phyloP scores from a whole-genome alignment of 73 alveolate genomes.

The Symbiodinium natans region DNA sequence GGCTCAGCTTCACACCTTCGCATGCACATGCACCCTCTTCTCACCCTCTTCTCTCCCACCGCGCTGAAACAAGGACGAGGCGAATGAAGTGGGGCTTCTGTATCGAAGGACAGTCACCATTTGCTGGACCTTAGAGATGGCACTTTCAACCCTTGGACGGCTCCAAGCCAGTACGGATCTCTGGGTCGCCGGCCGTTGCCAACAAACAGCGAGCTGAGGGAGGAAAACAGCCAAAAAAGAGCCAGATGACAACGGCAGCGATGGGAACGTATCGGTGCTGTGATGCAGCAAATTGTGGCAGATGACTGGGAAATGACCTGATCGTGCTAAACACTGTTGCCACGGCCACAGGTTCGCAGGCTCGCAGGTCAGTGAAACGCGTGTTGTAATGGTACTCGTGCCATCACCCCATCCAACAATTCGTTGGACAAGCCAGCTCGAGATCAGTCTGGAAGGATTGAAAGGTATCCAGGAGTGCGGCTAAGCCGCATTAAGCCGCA shows the following conservation, averaged over 20 bases:
- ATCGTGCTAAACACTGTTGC: not conserved
- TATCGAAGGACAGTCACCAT: slow-evolving; percentile 63
- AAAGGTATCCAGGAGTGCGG: too few species aligned
- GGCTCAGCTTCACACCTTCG: too few species aligned
- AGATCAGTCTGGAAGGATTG: too few species aligned
- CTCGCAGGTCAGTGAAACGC: not conserved
- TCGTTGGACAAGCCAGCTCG: too few species aligned
- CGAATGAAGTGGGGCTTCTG: slow-evolving; percentile 92
- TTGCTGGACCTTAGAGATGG: slow-evolving; percentile 33
- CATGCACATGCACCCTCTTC: too few species aligned
- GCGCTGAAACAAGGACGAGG: not conserved
- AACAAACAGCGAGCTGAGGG: not conserved
- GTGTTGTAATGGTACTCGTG: not conserved
- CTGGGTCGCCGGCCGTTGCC: not conserved
- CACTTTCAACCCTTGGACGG: not conserved
- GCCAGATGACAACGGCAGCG: not conserved
- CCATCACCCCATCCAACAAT: not conserved
- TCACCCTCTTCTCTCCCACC: too few species aligned
- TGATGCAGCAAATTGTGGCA: not conserved
- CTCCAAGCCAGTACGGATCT: not conserved
- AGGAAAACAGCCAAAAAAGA: not conserved
- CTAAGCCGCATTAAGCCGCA: too few species aligned
- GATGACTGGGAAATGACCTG: too few species aligned
- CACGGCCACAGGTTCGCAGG: not conserved
- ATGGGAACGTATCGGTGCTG: too few species aligned